Base-by-base conservation (phyloP, 768 basidiomycete genomes). In the Lactarius quietus region DNA sequence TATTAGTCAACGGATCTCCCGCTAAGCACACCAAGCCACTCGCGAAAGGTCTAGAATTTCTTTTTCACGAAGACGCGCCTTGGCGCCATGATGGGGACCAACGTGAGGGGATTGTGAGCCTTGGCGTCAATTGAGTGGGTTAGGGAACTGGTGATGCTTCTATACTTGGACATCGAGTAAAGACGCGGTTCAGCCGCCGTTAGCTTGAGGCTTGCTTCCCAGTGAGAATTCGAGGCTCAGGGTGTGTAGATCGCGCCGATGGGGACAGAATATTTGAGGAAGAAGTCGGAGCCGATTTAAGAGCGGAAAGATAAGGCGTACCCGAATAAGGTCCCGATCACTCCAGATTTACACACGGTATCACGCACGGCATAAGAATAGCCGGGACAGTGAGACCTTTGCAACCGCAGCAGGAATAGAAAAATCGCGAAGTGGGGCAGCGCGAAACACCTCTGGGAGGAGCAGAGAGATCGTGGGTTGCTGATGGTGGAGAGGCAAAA, bases 281-380 rank as follows among this genome's bases (percentile, higher is more conserved):
- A 5, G 23, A 14, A 26, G 10, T 51, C 26, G 23, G 48, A 51
- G 14, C 23, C 45, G 45, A 48, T 48, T 23, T 48, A 14, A 26
- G 45, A 45, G 8, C 8, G 41, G 41, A 43, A n/a, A n/a, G 23
- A 35, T 23, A 10, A 33, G 20, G 28, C 12, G 18, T 1, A 28
- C 3, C 57, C 57, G 63, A 58, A 52, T 39, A 58, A 39, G 36
- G 57, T 20, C 38, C 35, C 62, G 45, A 63, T 51, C 55, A 63
- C 39, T 6, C 8, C 53, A 7, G 51, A 52, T 52, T n/a, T 39
- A 18, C 39, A 39, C 15, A 39, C n/a, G 4, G n/a, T n/a, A n/a
- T n/a, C 12, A 23, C 45, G 12, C 2, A 26, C 48, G 14, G 23
- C 4, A 51, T 28, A 51, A 26, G 26, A 51, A 51, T 51, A 51